These are phyloP conservation scores for Herpetomonas tarakana DNA, from an alignment of 208 protist species.

Conservation along the genomic window DNA sequence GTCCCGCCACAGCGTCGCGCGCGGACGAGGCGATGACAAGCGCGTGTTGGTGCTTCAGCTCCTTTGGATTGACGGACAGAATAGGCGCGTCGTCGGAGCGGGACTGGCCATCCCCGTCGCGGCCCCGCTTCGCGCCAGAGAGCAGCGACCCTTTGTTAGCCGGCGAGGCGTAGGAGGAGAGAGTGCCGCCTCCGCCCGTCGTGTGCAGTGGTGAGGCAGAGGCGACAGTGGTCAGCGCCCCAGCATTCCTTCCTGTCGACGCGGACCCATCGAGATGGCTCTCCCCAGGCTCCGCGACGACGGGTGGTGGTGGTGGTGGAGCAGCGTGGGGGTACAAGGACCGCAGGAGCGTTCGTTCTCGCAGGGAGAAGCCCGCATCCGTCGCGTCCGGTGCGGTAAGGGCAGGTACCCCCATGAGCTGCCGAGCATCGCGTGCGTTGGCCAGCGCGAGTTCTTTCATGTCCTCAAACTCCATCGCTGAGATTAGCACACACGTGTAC, in stretches of 20 bases:
- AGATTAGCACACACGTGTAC: constrained; percentile 14
- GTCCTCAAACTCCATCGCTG: not conserved
- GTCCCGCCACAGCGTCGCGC: constrained; percentile 6
- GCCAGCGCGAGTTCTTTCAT: constrained; percentile 23
- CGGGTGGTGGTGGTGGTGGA: constrained; percentile 15
- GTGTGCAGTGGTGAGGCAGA: too few relatives aligned
- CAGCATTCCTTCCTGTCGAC: too few relatives aligned
- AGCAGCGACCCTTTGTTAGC: constrained; percentile 1
- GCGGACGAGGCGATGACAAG: constrained; percentile 26
- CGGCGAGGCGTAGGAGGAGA: not conserved
- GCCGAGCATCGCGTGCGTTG: constrained; percentile 33
- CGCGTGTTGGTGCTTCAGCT: constrained; percentile 46
- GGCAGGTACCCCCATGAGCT: constrained; percentile 32
- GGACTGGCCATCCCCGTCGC: constrained; percentile 6
- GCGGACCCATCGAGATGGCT: too few relatives aligned
- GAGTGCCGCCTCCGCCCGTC: too few relatives aligned
- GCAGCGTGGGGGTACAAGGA: constrained; percentile 35
- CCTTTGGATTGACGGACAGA: constrained; percentile 46
- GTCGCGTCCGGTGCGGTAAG: constrained; percentile 5
- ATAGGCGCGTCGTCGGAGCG: constrained; percentile 23
- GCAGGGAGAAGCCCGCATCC: constrained; percentile 21
- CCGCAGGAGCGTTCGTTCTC: constrained; percentile 36
- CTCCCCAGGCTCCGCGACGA: too few relatives aligned
- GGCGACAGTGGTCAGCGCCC: too few relatives aligned
- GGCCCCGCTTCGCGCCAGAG: constrained; percentile 24